phyloP scores from a whole-genome alignment of 495 filamentous ascomycete genomes.

The Daldinia decipiens region DNA sequence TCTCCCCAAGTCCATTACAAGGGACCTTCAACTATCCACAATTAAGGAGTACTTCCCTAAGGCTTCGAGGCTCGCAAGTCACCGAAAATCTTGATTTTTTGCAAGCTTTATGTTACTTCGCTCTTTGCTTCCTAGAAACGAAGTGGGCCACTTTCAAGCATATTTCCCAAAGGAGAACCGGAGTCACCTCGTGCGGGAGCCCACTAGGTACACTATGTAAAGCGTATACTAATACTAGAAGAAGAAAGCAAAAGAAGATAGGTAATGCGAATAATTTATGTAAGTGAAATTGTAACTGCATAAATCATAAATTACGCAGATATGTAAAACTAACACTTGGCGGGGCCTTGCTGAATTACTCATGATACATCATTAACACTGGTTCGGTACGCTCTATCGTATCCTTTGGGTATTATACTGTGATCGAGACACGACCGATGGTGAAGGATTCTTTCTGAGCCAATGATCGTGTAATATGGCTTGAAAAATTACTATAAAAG shows the following conservation, averaged over 20 bases:
- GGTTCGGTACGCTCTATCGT: not conserved
- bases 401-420: not conserved
- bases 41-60: not conserved
- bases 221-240: not conserved
- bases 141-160: not conserved
- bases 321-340: not conserved
- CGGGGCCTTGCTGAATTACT: not conserved
- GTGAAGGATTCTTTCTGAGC: not conserved
- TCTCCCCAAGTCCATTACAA: conserved; percentile 1
- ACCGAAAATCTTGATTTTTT: not conserved
- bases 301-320: not conserved
- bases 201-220: not conserved
- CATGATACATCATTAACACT: not conserved
- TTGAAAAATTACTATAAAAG: conserved; percentile 1
- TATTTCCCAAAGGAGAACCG: conserved; percentile 1
- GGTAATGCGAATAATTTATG: not conserved
- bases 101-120: not conserved
- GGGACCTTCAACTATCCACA: not conserved
- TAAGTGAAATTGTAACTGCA: not conserved
- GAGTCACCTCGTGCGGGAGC: not conserved
- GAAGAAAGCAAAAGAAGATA: not conserved
- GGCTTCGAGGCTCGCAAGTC: not conserved
- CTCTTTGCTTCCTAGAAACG: not conserved
- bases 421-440: not conserved
- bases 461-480: not conserved